These are phyloP conservation scores for Castanea mollissima DNA, from an alignment of 306 rosid species.

Conservation along the genomic window DNA sequence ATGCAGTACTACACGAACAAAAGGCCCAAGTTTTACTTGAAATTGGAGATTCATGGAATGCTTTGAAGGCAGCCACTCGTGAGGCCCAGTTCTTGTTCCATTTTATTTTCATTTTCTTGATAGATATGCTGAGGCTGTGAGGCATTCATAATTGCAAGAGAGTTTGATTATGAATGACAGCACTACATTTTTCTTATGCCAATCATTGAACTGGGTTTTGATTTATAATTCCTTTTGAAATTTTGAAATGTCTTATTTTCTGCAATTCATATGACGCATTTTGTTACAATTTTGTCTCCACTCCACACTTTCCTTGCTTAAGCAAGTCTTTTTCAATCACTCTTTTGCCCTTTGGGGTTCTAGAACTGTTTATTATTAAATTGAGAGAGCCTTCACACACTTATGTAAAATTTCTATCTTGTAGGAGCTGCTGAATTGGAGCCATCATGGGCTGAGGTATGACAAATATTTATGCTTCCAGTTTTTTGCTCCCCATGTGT, in stretches of 20 bases:
- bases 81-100: constrained; percentile 27
- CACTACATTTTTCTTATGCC: not conserved
- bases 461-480: constrained; percentile 7
- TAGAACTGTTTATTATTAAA: constrained; percentile 2
- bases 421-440: constrained; percentile 88
- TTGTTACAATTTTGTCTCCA: not conserved
- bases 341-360: not conserved
- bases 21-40: constrained; percentile 86
- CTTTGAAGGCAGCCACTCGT: constrained; percentile 85
- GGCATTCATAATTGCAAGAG: not conserved
- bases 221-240: not conserved
- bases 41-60: constrained; percentile 89
- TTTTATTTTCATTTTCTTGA: constrained; percentile 1
- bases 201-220: not conserved
- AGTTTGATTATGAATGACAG: not conserved
- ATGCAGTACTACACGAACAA: constrained; percentile 73
- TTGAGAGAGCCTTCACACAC: constrained; percentile 7
- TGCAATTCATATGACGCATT: not conserved
- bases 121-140: not conserved
- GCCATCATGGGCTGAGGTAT: constrained; percentile 93
- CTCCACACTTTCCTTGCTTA: not conserved
- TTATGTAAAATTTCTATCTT: constrained; percentile 22
- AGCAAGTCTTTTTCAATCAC: not conserved
- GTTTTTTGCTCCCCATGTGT: not conserved
- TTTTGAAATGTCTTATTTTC: not conserved